Evolutionary conservation across 139 green algal genomes (phyloP).

Genomic region (Micromonas commoda): DNA sequence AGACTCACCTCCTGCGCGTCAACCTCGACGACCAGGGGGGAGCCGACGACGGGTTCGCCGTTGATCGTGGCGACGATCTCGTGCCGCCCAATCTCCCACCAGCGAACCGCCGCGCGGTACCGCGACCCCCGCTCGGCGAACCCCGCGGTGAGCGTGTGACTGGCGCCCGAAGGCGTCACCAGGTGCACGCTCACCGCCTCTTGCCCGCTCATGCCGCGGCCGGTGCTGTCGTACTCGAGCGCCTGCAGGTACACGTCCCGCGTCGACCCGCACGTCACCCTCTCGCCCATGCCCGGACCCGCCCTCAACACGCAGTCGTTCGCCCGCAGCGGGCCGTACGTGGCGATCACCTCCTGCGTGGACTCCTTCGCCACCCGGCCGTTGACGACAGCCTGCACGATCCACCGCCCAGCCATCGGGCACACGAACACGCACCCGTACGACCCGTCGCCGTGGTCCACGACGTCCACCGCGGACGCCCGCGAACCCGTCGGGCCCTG

Average conservation of each 20-base stretch:
- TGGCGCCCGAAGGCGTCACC: neutral
- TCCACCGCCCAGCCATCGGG: neutral
- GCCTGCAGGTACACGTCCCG: constrained; percentile 17
- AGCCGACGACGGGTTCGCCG: constrained; percentile 14
- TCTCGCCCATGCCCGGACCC: neutral
- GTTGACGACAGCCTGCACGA: constrained; percentile 11
- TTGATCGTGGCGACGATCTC: constrained; percentile 20
- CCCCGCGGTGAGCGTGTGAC: neutral
- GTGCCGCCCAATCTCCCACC: constrained; percentile 23
- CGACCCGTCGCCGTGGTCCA: constrained; percentile 21
- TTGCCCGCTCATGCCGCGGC: constrained; percentile 17
- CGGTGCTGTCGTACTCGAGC: constrained; percentile 13
- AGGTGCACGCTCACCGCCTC: constrained; percentile 14
- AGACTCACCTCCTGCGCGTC: constrained; percentile 18
- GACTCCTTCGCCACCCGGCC: constrained; percentile 7
- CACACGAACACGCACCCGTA: constrained; percentile 10
- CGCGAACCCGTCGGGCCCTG: neutral
- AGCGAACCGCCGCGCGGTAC: constrained; percentile 8
- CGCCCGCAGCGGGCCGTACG: constrained; percentile 13
- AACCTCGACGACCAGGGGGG: constrained; percentile 18
- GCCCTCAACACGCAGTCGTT: neutral
- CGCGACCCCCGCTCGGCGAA: constrained; percentile 12
- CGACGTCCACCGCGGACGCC: neutral
- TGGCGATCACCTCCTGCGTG: constrained; percentile 10
- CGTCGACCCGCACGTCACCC: neutral